Conservation (phyloP, 108 stramenopile species). For the Nitzschia inconspicua region DNA sequence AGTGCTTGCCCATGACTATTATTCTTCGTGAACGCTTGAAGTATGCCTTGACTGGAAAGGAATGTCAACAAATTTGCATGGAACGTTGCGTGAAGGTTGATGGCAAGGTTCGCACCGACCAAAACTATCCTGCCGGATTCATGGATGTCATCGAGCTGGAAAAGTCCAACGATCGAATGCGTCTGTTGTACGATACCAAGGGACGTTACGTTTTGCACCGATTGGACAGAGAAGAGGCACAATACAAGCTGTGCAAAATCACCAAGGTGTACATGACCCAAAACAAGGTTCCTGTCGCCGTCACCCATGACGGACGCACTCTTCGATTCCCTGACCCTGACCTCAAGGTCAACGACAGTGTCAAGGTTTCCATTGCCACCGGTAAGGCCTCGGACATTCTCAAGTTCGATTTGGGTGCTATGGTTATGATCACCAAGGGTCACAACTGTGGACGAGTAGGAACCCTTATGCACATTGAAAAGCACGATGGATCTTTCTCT, state of each 20-base stretch:
- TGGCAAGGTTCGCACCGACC: conserved; percentile 98
- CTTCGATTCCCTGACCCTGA: conserved; percentile 98
- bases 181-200: conserved; percentile 98
- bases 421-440: conserved; percentile 95
- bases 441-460: conserved; percentile 98
- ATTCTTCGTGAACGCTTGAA: conserved; percentile 99
- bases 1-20: conserved; percentile 94
- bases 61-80: conserved; percentile 99
- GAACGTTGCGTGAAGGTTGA: conserved; percentile 98
- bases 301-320: conserved; percentile 99
- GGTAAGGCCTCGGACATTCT: conserved; percentile 93
- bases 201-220: conserved; percentile 97
- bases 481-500: conserved; percentile 97
- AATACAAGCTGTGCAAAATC: conserved; percentile 99
- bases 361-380: conserved; percentile 96
- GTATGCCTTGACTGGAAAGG: conserved; percentile 98
- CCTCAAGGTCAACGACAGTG: conserved; percentile 96
- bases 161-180: conserved; percentile 95
- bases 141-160: conserved; percentile 97
- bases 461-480: conserved; percentile 92
- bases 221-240: conserved; percentile 87
- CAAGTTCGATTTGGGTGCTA: conserved; percentile 97
- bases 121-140: conserved; percentile 99
- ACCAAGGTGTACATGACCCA: conserved; percentile 84
- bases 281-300: conserved; percentile 96